Percentiles rank a stretch among this genome's conserved stretches.
Evolutionary conservation across 1,139 yeast genomes (phyloP).

Genomic region (Yamadazyma sp.): DNA sequence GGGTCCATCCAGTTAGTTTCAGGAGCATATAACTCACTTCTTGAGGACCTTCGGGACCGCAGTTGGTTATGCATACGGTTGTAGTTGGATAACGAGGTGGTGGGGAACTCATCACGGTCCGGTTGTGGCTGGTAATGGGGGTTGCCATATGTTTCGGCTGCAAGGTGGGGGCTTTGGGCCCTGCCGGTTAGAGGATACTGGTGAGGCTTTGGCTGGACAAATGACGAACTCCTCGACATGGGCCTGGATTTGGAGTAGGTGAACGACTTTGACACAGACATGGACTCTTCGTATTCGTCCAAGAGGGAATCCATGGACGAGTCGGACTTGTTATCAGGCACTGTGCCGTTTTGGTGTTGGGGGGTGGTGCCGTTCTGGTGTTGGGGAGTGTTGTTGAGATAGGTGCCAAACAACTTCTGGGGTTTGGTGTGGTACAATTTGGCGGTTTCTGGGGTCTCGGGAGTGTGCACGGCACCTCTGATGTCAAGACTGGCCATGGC

Average conservation of each 20-base stretch:
- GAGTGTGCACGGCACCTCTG: conserved; percentile 1
- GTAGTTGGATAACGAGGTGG: conserved; percentile 39
- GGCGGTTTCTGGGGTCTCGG: conserved; percentile 1
- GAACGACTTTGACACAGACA: conserved; percentile 30
- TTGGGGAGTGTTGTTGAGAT: neutral
- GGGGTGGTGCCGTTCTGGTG: neutral
- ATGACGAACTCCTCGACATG: conserved; percentile 27
- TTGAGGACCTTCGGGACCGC: conserved; percentile 33
- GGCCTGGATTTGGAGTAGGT: conserved; percentile 26
- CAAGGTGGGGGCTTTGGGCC: neutral
- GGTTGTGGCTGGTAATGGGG: neutral
- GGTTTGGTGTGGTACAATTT: neutral
- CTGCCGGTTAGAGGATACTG: neutral
- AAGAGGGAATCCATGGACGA: conserved; percentile 53
- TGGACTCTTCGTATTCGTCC: conserved; percentile 51
- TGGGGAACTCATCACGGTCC: conserved; percentile 30
- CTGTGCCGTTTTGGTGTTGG: too few relatives aligned
- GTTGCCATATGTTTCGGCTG: neutral
- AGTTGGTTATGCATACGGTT: conserved; percentile 25
- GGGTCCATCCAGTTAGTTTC: conserved; percentile 51
- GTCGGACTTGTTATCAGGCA: conserved; percentile 24
- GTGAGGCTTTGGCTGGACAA: conserved; percentile 6
- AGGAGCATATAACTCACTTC: conserved; percentile 41
- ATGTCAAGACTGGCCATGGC: conserved; percentile 35
- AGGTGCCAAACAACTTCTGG: neutral